These are phyloP conservation scores for Solanum rostratum DNA, from an alignment of 257 asterid species.

Conservation along the genomic window DNA sequence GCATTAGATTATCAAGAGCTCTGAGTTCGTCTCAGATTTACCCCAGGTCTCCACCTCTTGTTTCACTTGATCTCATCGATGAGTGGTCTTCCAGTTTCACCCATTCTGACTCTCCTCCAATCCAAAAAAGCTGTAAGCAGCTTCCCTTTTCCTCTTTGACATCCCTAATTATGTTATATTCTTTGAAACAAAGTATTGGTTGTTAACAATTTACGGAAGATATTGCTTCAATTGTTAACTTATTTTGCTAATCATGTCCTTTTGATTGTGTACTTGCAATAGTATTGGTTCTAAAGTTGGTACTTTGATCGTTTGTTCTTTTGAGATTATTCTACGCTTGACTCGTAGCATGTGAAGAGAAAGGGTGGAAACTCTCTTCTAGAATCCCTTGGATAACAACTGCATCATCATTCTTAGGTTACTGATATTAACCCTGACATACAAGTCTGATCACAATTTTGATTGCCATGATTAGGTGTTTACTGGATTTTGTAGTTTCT, in stretches of 20 bases:
- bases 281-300: neutral
- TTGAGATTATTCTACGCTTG: neutral
- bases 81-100: constrained; percentile 30
- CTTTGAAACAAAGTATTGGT: neutral
- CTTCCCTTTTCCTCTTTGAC: neutral
- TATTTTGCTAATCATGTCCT: neutral
- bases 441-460: neutral
- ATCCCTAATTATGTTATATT: neutral
- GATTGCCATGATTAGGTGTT: neutral
- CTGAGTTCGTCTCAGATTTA: constrained; percentile 11
- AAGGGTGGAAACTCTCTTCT: neutral
- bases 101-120: constrained; percentile 6
- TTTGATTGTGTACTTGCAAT: neutral
- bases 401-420: neutral
- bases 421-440: neutral
- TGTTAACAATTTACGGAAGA: neutral
- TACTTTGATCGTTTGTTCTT: neutral
- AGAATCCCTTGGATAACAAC: too few relatives aligned
- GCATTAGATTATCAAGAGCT: constrained; percentile 7
- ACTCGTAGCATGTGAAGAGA: neutral
- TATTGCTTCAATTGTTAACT: neutral
- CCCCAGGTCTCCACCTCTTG: constrained; percentile 48
- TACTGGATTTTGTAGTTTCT: neutral
- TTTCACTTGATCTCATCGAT: constrained; percentile 52
- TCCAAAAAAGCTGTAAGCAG: constrained; percentile 9